phyloP scores from a whole-genome alignment of 768 basidiomycete species.

The Kwoniella sp. region DNA sequence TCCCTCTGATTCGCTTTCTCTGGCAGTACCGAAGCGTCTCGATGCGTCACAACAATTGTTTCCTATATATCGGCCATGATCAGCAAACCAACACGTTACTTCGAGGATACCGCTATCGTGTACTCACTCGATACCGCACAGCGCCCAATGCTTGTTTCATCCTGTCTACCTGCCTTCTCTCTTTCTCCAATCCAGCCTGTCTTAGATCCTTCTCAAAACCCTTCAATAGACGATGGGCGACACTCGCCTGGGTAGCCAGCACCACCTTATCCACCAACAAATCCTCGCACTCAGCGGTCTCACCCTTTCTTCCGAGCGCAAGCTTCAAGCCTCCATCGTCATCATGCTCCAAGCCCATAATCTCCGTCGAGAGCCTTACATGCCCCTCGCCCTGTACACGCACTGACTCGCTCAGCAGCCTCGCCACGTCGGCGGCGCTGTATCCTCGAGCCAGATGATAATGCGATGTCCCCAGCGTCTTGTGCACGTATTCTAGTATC shows the following conservation, averaged over 20 bases:
- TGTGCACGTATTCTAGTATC: slow-evolving; percentile 72
- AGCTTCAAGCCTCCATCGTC: slow-evolving; percentile 11
- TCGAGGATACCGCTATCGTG: not conserved
- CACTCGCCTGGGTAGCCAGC: slow-evolving; percentile 73
- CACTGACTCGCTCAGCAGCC: slow-evolving; percentile 21
- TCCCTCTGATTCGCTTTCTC: slow-evolving; percentile 64
- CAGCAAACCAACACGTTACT: not conserved
- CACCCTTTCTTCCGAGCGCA: not conserved
- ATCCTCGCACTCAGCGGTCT: slow-evolving; percentile 10
- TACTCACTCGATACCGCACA: slow-evolving; percentile 57
- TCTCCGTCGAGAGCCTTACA: slow-evolving; percentile 31
- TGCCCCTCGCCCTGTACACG: slow-evolving; percentile 31
- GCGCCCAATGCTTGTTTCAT: slow-evolving; percentile 58
- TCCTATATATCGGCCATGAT: slow-evolving; percentile 5
- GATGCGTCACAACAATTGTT: slow-evolving; percentile 66
- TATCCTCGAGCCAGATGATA: slow-evolving; percentile 68
- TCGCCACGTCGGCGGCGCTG: slow-evolving; percentile 33
- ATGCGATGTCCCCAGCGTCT: slow-evolving; percentile 69
- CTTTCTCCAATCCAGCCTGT: slow-evolving; percentile 2
- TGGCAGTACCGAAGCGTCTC: slow-evolving; percentile 66
- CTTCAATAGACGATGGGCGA: slow-evolving; percentile 63
- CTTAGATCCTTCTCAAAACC: slow-evolving; percentile 37
- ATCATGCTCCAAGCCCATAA: slow-evolving; percentile 26
- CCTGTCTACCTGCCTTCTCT: slow-evolving; percentile 19
- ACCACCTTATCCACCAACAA: slow-evolving; percentile 66